phyloP scores from a whole-genome alignment of 2,329 filamentous ascomycete genomes.

The Pestalotiopsis sp. region DNA sequence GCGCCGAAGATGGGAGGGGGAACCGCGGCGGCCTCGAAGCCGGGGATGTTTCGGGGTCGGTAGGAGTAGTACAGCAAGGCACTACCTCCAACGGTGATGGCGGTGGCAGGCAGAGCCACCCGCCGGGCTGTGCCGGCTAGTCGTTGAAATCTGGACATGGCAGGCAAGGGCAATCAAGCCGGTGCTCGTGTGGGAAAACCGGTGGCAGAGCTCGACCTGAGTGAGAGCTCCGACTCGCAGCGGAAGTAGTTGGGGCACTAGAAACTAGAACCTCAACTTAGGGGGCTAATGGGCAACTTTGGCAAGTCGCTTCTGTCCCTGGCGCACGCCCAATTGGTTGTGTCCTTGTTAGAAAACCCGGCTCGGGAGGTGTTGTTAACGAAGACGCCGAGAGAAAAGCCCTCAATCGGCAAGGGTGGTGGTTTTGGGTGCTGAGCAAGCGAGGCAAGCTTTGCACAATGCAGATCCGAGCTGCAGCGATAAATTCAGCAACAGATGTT shows the following conservation, averaged over 20 bases:
- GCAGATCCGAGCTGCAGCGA: neutral
- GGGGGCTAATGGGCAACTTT: neutral
- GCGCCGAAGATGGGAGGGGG: conserved; percentile 71
- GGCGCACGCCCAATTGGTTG: neutral
- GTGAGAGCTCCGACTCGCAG: conserved; percentile 1
- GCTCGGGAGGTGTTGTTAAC: neutral
- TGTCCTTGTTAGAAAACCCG: neutral
- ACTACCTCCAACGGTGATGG: conserved; percentile 42
- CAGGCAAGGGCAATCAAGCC: neutral
- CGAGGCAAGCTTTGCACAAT: neutral
- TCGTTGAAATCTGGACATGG: conserved; percentile 32
- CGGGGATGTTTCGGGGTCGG: conserved; percentile 72
- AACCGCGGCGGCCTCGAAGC: conserved; percentile 67
- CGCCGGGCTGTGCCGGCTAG: conserved; percentile 40
- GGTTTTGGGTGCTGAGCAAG: neutral
- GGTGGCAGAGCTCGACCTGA: conserved; percentile 12
- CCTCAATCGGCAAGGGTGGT: neutral
- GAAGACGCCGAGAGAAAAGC: neutral
- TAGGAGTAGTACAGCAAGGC: conserved; percentile 56
- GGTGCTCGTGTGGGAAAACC: neutral
- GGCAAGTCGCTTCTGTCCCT: neutral
- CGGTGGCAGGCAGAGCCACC: conserved; percentile 43
- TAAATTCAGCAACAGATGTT: neutral
- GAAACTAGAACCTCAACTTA: neutral
- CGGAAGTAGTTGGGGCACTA: neutral